Evolutionary conservation across 441 rosid species (phyloP).

Genomic region (Breynia disticha): DNA sequence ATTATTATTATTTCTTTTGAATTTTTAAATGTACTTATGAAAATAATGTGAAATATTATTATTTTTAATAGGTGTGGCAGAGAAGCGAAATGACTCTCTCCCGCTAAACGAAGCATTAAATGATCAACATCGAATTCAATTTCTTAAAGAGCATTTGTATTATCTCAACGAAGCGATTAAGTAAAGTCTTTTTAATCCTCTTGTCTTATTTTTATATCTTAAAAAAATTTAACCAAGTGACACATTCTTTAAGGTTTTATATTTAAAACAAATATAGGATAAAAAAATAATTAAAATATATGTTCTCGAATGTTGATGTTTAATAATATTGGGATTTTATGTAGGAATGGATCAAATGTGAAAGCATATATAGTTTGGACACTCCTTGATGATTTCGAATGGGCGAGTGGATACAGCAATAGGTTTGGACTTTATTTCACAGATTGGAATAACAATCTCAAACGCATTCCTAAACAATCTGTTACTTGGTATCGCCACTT

Average conservation of each 20-base stretch:
- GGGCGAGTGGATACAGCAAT: not conserved
- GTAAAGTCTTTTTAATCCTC: not conserved
- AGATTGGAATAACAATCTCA: not conserved
- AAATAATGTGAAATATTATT: not conserved
- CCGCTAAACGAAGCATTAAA: not conserved
- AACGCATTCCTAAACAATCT: not conserved
- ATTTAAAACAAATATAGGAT: too few relatives aligned
- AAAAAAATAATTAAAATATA: too few relatives aligned
- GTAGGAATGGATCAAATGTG: not conserved
- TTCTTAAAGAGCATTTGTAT: not conserved
- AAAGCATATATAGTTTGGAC: not conserved
- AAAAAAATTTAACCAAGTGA: too few relatives aligned
- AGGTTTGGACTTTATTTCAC: not conserved
- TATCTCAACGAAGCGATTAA: not conserved
- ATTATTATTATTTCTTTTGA: not conserved
- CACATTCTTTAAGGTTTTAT: too few relatives aligned
- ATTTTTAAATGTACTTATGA: not conserved
- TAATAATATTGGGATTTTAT: not conserved
- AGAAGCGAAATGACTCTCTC: not conserved
- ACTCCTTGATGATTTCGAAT: not conserved
- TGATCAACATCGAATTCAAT: not conserved
- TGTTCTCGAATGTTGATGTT: too few relatives aligned
- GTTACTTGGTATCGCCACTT: not conserved
- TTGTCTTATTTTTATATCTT: too few relatives aligned
- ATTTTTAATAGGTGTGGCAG: not conserved